phyloP scores from a whole-genome alignment of 129 eudicot species.

The Helianthus annuus region DNA sequence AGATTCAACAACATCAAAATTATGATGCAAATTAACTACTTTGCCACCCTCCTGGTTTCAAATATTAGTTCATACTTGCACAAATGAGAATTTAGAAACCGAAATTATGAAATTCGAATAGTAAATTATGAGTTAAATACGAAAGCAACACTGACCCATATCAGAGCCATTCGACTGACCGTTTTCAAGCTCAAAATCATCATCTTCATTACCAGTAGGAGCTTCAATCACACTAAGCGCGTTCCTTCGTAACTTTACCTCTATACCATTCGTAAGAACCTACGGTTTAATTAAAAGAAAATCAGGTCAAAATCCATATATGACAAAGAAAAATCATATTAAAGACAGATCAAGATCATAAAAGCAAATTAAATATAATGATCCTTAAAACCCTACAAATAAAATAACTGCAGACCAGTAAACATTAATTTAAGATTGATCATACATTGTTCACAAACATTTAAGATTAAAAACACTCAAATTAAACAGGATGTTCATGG shows the following conservation, averaged over 20 bases:
- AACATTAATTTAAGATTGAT: not conserved
- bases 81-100: too few species aligned
- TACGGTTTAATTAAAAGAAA: not conserved
- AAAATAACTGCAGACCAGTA: not conserved
- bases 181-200: slow-evolving; percentile 52
- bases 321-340: not conserved
- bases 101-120: too few species aligned
- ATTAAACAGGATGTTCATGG: too few species aligned
- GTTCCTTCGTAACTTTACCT: slow-evolving; percentile 76
- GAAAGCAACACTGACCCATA: slow-evolving; percentile 34
- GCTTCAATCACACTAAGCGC: slow-evolving; percentile 73
- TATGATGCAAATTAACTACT: slow-evolving; percentile 19
- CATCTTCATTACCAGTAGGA: slow-evolving; percentile 73
- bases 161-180: slow-evolving; percentile 52
- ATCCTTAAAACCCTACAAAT: not conserved
- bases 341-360: not conserved
- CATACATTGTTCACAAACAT: not conserved
- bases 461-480: too few species aligned
- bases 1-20: slow-evolving; percentile 19
- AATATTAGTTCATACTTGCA: not conserved
- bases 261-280: slow-evolving; percentile 85
- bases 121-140: not conserved
- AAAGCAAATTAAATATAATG: not conserved
- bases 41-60: slow-evolving; percentile 1
- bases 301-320: not conserved